Evolutionary conservation across 441 rosid species (phyloP), one percentile per base, ranked within the genome.

Genomic region (Euphorbia celastroides): DNA sequence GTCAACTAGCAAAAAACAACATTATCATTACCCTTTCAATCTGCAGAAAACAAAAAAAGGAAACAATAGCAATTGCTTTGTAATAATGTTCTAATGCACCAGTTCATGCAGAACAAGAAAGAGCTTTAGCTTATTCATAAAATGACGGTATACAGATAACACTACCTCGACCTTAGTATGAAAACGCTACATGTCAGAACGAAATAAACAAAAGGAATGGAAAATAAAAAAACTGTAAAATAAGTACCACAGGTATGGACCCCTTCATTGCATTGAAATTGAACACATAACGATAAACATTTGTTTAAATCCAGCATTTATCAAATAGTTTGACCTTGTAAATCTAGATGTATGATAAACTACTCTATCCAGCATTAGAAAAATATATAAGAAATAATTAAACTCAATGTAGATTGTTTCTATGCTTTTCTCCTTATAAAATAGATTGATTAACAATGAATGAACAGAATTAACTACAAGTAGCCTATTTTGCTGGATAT

Each of bases 291-390:
- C 26, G 12, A 22, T 23, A 54, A 16, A 17, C 23, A 36, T 32
- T 54, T 54, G 16, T 19, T 65, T 23, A 32, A 19, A 23, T 23
- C 28, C 25, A 26, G 28, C 30, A 14, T 56, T 38, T 8, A 16
- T 11, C 38, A 36, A 54, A 36, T 38, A 52, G 13, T 56, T 25
- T 38, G 48, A 5, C 10, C 62, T 55, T 34, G 26, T 36, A n/a
- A 52, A 5, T 12, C n/a, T 9, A 17, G 9, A 17, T 66, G 27
- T 26, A 36, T 36, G 23, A 14, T 57, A 1, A 17, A 51, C 27
- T 27, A 38, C 54, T 25, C 52, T 56, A 51, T 66, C 41, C 3
- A 66, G 46, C 11, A 57, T 57, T 10, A 41, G 58, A 57, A 10
- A 14, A 42, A 57, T 14, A 27, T 41, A 57, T 28, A 14, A 12